Base-by-base conservation (phyloP, 441 rosid genomes). In the Mallotus japonicus region DNA sequence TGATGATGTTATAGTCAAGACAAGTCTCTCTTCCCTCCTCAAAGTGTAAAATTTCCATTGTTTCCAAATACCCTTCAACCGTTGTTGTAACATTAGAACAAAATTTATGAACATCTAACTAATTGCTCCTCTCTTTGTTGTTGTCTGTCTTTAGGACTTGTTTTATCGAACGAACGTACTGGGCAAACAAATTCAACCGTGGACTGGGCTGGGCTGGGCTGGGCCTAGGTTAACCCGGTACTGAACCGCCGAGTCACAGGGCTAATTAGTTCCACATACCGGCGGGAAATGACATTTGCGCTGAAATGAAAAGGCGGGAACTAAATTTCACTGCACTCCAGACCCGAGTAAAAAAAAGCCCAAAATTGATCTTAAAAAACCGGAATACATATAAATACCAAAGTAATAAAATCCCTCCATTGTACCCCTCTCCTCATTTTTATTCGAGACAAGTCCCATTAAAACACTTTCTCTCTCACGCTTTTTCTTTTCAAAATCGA, bases 301-400 rank as follows among this genome's bases (percentile, higher is more conserved):
- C 58, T 44, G 0, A 50, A 8, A 24, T 17, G 14, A 60, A 53
- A 74, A 75, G 85, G 96, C 96, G 96, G 94, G 92, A 88, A 79
- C 62, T 53, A 70, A 63, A 74, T 42, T 74, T 73, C 61, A 8
- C 74, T 44, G 77, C 14, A 65, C 74, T 44, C 78, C 14, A 65
- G 62, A 40, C 54, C 14, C 7, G 75, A 61, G 47, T 51, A 28
- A 9, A 24, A 73, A 73, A 13, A 51, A 22, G 20, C 42, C 40
- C 55, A 22, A 37, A 1, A 10, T 51, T 62, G 17, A 7, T 11
- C 19, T 28, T 2, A 5, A 14, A 62, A 69, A 69, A 53, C 46
- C 70, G 11, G 1, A 0, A 3, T 46, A 42, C 55, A 17, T 40
- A 65, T 64, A 76, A 76, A 70, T 69, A 56, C 51, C 20, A 24